Percentiles rank a stretch among this genome's conserved stretches.
Conservation (phyloP, 2,329 filamentous ascomycete genomes). For the Orbilia oligospora region DNA sequence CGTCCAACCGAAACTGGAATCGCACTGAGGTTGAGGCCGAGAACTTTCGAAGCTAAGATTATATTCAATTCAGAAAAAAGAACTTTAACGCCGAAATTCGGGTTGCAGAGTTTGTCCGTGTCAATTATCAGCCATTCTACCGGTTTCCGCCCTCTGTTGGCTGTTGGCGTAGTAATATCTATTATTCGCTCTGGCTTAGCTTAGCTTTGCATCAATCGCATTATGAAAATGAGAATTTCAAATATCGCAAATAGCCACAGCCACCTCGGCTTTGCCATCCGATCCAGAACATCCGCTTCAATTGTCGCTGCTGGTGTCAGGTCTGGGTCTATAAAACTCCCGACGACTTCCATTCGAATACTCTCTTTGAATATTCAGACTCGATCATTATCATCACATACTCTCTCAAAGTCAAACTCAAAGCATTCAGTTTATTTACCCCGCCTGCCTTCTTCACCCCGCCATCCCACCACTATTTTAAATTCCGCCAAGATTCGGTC, state of each 20-base stretch:
- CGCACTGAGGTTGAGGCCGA: no score
- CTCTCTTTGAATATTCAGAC: not conserved
- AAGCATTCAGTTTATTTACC: not conserved
- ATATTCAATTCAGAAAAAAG: not conserved
- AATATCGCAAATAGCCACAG: constrained; percentile 58
- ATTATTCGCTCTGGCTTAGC: not conserved
- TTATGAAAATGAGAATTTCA: constrained; percentile 57
- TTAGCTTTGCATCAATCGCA: constrained; percentile 2
- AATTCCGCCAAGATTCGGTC: constrained; percentile 47
- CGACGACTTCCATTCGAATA: not conserved
- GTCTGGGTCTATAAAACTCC: constrained; percentile 41
- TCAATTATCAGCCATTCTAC: constrained; percentile 25
- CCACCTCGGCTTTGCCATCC: constrained; percentile 44
- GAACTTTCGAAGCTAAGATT: no score
- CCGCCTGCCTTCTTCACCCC: constrained; percentile 10
- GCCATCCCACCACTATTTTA: constrained; percentile 11
- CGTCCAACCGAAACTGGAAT: no score
- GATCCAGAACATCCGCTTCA: constrained; percentile 4
- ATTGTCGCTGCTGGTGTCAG: not conserved
- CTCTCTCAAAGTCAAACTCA: not conserved
- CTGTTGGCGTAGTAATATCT: constrained; percentile 12
- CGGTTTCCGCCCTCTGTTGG: constrained; percentile 3
- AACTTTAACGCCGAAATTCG: constrained; percentile 46
- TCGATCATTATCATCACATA: constrained; percentile 16
- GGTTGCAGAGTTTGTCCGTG: constrained; percentile 42